These are phyloP conservation scores for Rhodocollybia butyracea DNA, from an alignment of 768 basidiomycete genomes.

Conservation along the genomic window DNA sequence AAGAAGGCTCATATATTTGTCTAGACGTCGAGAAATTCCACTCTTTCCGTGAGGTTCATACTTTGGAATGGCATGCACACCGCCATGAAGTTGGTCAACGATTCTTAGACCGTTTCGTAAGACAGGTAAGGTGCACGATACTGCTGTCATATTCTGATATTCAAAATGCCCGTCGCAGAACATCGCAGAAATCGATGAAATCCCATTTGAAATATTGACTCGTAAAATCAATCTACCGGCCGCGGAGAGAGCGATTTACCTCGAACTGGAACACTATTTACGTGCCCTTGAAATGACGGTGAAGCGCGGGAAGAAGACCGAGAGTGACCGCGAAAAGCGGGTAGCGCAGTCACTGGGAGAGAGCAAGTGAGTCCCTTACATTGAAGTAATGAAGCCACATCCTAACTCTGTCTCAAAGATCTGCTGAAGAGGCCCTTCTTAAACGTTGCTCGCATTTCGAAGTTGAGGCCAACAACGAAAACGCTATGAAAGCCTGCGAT, in stretches of 20 bases:
- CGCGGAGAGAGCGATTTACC: constrained; percentile 91
- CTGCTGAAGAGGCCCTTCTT: constrained; percentile 88
- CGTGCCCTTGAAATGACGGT: constrained; percentile 87
- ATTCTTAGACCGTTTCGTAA: constrained; percentile 79
- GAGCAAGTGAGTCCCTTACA: constrained; percentile 60
- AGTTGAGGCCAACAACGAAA: constrained; percentile 65
- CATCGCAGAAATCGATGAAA: constrained; percentile 95
- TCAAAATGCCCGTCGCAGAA: constrained; percentile 48
- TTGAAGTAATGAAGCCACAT: not conserved
- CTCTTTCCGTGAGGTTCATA: constrained; percentile 93
- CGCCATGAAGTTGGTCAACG: constrained; percentile 79
- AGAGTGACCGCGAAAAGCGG: constrained; percentile 88
- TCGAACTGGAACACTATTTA: constrained; percentile 91
- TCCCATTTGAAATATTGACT: constrained; percentile 68
- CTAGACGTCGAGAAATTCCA: constrained; percentile 90
- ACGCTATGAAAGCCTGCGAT: constrained; percentile 92
- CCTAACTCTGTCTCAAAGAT: constrained; percentile 36
- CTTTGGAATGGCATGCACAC: constrained; percentile 87
- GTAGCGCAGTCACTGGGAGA: constrained; percentile 84
- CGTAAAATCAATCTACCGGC: constrained; percentile 76
- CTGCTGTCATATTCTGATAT: constrained; percentile 1
- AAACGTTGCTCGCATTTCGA: constrained; percentile 97
- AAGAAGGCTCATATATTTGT: not conserved
- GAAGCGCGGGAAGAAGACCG: constrained; percentile 57
- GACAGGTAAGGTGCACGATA: constrained; percentile 56